These are phyloP conservation scores for Aspergillus transmontanensis DNA, from an alignment of 2,329 filamentous ascomycete species.

Conservation along the genomic window DNA sequence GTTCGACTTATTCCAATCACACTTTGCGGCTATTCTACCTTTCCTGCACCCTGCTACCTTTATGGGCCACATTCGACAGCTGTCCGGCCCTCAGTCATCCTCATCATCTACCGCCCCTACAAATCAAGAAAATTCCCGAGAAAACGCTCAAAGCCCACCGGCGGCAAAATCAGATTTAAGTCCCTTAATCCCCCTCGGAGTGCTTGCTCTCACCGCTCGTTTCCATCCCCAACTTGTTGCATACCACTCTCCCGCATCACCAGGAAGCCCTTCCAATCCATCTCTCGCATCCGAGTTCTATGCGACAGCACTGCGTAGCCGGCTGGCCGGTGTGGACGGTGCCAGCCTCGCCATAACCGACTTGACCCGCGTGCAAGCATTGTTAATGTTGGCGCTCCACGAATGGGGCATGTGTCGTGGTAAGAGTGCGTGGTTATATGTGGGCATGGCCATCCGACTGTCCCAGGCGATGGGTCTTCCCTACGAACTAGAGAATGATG, in stretches of 20 bases:
- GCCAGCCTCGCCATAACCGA: constrained; percentile 46
- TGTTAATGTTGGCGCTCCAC: constrained; percentile 59
- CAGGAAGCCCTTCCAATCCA: constrained; percentile 49
- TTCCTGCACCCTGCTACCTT: constrained; percentile 61
- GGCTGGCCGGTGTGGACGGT: constrained; percentile 48
- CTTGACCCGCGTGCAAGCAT: constrained; percentile 55
- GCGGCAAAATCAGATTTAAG: constrained; percentile 40
- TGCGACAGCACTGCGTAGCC: constrained; percentile 53
- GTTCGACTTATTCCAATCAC: constrained; percentile 61
- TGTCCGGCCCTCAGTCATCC: constrained; percentile 29
- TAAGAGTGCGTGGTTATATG: constrained; percentile 54
- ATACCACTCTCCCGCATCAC: constrained; percentile 51
- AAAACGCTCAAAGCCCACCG: constrained; percentile 32
- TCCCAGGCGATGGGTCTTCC: constrained; percentile 50
- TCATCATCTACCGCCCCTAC: constrained; percentile 20
- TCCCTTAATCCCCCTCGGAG: constrained; percentile 56
- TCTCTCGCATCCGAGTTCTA: constrained; percentile 57
- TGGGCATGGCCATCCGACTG: constrained; percentile 49
- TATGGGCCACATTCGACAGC: constrained; percentile 49
- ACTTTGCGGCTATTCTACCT: constrained; percentile 59
- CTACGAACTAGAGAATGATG: constrained; percentile 51
- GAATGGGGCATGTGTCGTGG: constrained; percentile 61
- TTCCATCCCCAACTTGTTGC: constrained; percentile 55
- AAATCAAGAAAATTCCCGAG: constrained; percentile 19
- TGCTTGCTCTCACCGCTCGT: constrained; percentile 58